A percentile compares a stretch with the other conserved stretches of the same genome.
These are phyloP conservation scores for Podospora bellae-mahoneyi DNA, from an alignment of 495 filamentous ascomycete species.

Conservation along the genomic window DNA sequence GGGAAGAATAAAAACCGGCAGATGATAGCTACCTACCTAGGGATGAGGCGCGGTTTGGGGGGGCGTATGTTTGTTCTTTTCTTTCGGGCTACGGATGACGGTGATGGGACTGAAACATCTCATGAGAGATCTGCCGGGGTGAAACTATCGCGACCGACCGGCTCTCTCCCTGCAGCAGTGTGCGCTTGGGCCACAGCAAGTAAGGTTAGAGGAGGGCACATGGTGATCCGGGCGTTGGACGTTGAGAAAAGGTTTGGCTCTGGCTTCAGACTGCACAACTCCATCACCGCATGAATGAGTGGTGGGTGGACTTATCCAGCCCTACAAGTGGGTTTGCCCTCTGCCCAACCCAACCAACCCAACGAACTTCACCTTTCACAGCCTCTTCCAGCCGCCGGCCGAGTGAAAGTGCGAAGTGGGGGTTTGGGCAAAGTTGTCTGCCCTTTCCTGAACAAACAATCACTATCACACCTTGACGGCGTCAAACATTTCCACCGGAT, in stretches of 20 bases:
- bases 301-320: neutral
- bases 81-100: neutral
- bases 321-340: neutral
- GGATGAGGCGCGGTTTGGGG: neutral
- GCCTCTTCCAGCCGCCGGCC: neutral
- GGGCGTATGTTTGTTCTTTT: neutral
- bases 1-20: neutral
- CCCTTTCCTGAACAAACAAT: too few species aligned
- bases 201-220: neutral
- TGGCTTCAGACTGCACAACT: too few species aligned
- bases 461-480: too few species aligned
- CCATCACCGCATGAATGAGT: neutral
- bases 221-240: conserved; percentile 4
- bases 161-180: neutral
- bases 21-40: neutral
- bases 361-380: neutral
- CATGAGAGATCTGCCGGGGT: conserved; percentile 1
- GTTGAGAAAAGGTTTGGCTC: neutral
- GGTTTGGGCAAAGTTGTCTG: neutral
- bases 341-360: neutral
- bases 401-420: neutral
- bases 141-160: neutral
- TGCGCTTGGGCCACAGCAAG: neutral
- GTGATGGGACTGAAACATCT: neutral
- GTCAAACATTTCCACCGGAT: too few species aligned